These are phyloP conservation scores for Xylaria longipes DNA, from an alignment of 495 filamentous ascomycete genomes.

Conservation along the genomic window DNA sequence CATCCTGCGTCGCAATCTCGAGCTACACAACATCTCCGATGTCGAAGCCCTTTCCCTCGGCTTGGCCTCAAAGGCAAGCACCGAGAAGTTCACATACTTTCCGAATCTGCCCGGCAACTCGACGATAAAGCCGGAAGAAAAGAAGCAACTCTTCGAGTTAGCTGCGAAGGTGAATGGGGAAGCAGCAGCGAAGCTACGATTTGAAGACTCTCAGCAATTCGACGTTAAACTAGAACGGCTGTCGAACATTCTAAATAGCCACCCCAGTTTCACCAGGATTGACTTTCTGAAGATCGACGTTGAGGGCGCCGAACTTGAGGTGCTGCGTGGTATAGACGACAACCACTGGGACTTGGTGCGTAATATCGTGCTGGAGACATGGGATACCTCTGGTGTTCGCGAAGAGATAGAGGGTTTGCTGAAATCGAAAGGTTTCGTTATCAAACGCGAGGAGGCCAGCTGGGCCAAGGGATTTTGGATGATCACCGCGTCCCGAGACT, in stretches of 20 bases:
- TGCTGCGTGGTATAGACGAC: slow-evolving; percentile 31
- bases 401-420: slow-evolving; percentile 28
- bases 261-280: slow-evolving; percentile 19
- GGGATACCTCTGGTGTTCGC: slow-evolving; percentile 24
- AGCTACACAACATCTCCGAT: slow-evolving; percentile 24
- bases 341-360: slow-evolving; percentile 27
- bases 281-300: slow-evolving; percentile 34
- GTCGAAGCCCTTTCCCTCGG: slow-evolving; percentile 3
- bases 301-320: slow-evolving; percentile 32
- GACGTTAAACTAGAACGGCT: slow-evolving; percentile 12
- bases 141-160: slow-evolving; percentile 24
- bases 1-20: slow-evolving; percentile 32
- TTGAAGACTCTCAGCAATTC: slow-evolving; percentile 5
- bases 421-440: slow-evolving; percentile 18
- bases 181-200: not conserved
- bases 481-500: not conserved
- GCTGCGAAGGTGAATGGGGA: not conserved
- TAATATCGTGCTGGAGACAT: slow-evolving; percentile 30
- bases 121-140: slow-evolving; percentile 27
- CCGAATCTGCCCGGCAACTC: slow-evolving; percentile 29
- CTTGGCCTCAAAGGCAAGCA: slow-evolving; percentile 17
- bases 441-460: slow-evolving; percentile 10
- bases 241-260: slow-evolving; percentile 27
- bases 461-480: slow-evolving; percentile 9
- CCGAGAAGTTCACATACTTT: slow-evolving; percentile 33